These are phyloP conservation scores for Mycena citricolor DNA, from an alignment of 1,284 basidiomycete genomes.

Conservation along the genomic window DNA sequence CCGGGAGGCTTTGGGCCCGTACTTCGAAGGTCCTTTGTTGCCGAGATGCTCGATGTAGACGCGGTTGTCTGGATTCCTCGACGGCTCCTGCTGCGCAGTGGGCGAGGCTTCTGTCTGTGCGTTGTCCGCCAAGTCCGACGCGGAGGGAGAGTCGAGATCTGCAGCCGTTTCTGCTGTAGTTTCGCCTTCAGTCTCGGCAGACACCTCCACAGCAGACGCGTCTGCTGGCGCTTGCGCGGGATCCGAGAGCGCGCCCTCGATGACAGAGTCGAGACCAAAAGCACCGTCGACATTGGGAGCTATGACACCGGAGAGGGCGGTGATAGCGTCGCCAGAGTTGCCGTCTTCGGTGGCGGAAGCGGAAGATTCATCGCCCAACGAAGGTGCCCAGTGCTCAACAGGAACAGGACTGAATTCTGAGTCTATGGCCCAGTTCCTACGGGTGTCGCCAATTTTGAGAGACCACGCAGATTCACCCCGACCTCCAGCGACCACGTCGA, in stretches of 20 bases:
- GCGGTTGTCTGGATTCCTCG: constrained; percentile 13
- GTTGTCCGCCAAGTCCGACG: not conserved
- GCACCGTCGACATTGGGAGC: not conserved
- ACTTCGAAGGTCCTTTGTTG: constrained; percentile 28
- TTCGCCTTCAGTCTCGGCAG: constrained; percentile 5
- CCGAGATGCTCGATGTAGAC: constrained; percentile 26
- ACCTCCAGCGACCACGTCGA: constrained; percentile 45
- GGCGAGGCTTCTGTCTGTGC: constrained; percentile 1
- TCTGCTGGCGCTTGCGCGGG: no score
- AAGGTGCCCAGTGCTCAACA: constrained; percentile 19
- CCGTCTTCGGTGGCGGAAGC: constrained; percentile 34
- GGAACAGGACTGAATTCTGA: constrained; percentile 47
- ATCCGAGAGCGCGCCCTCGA: no score
- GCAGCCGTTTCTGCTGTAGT: constrained; percentile 4
- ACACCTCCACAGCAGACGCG: no score
- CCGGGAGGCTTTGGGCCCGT: constrained; percentile 26
- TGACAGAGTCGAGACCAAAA: no score
- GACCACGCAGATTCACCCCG: constrained; percentile 34
- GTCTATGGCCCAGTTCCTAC: constrained; percentile 43
- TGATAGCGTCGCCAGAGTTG: constrained; percentile 1
- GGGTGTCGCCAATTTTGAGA: constrained; percentile 33
- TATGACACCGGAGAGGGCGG: not conserved
- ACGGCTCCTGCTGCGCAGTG: constrained; percentile 8
- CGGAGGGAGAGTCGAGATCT: no score
- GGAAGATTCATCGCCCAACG: constrained; percentile 23